These are phyloP conservation scores for Sclerotinia spermophila DNA, from an alignment of 2,329 filamentous ascomycete genomes.

Conservation along the genomic window DNA sequence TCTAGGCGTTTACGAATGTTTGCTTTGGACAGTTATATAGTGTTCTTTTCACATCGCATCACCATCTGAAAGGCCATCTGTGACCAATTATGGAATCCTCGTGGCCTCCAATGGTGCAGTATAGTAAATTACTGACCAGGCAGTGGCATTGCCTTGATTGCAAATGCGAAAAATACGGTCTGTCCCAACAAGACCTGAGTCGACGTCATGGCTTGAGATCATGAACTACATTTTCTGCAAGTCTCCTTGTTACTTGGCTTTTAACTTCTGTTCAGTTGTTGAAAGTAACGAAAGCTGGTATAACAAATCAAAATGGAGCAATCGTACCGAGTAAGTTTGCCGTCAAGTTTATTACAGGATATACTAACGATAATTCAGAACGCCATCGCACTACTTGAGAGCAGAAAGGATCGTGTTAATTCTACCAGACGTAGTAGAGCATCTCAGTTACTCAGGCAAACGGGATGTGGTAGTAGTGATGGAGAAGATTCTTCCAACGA, in stretches of 20 bases:
- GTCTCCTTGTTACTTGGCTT: neutral
- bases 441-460: slow-evolving; percentile 1
- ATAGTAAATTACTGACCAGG: too few relatives aligned
- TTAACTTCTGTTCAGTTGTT: neutral
- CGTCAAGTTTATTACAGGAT: rapidly evolving
- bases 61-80: neutral
- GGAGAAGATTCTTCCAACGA: neutral
- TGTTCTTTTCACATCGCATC: neutral
- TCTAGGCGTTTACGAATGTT: neutral
- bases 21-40: too few relatives aligned
- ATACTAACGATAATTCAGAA: neutral
- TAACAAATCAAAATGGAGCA: neutral
- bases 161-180: neutral
- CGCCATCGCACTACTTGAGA: slow-evolving; percentile 3
- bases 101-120: neutral
- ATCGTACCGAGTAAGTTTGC: neutral
- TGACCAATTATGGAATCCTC: neutral
- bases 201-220: neutral
- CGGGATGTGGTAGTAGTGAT: slow-evolving; percentile 2
- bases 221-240: neutral
- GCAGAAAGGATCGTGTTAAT: neutral
- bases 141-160: neutral
- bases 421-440: neutral
- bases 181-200: neutral
- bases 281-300: neutral